Conservation (phyloP, 306 rosid species). For the Sindora glabra region DNA sequence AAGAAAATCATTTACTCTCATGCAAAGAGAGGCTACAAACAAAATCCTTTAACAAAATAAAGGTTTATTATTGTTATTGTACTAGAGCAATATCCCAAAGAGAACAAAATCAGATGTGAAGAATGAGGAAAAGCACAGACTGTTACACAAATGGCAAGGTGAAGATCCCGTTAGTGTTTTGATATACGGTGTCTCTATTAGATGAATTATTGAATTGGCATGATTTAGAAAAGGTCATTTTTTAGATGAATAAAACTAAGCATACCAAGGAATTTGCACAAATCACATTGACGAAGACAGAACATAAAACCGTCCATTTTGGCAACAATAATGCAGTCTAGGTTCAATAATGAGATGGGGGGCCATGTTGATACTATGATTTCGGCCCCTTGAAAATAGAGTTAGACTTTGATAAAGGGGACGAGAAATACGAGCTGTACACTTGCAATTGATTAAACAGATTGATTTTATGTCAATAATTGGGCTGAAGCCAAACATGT, state of each 20-base stretch:
- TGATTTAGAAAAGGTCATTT: slow-evolving; percentile 8
- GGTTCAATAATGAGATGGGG: slow-evolving; percentile 22
- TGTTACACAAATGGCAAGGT: background rate
- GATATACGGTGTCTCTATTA: background rate
- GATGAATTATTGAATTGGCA: slow-evolving; percentile 22
- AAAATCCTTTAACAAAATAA: too few relatives aligned
- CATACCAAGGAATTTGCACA: background rate
- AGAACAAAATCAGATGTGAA: slow-evolving; percentile 3
- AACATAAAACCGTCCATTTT: slow-evolving; percentile 4
- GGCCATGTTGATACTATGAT: background rate
- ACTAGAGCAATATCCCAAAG: slow-evolving; percentile 15
- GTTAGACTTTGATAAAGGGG: background rate
- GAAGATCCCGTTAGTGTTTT: slow-evolving; percentile 18
- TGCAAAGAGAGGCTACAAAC: too few relatives aligned
- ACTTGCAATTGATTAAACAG: slow-evolving; percentile 8
- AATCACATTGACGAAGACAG: slow-evolving; percentile 19
- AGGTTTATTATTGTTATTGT: too few relatives aligned
- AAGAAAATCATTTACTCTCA: too few relatives aligned
- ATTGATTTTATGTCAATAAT: slow-evolving; percentile 7
- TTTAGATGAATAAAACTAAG: slow-evolving; percentile 16
- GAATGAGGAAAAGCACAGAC: slow-evolving; percentile 7
- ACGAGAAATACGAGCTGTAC: slow-evolving; percentile 12
- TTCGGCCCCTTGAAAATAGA: slow-evolving; percentile 2
- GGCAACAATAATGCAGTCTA: slow-evolving; percentile 21
- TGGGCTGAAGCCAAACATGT: background rate